phyloP scores from a whole-genome alignment of 2,329 filamentous ascomycete species.

The Sporothrix mexicana region DNA sequence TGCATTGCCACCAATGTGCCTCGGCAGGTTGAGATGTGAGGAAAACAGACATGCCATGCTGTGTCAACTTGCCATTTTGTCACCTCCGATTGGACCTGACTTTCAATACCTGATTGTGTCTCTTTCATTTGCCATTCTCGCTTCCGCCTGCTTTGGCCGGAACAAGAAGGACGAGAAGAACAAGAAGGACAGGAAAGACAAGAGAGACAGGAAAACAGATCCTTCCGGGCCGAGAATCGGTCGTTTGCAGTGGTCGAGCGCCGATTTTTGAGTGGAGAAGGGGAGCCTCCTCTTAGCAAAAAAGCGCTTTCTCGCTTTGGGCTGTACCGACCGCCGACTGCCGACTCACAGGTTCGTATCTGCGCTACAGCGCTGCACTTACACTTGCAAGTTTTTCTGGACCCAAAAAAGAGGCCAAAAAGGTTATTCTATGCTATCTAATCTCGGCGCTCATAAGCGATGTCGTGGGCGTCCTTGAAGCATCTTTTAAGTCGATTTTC shows the following conservation, averaged over 20 bases:
- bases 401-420: neutral
- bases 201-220: too few relatives aligned
- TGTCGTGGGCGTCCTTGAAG: neutral
- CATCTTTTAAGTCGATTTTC: neutral
- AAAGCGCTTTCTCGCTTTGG: constrained; percentile 7
- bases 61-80: neutral
- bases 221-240: constrained; percentile 26
- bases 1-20: too few relatives aligned
- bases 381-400: too few relatives aligned
- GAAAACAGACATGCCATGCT: neutral
- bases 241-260: neutral
- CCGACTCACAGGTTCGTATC: neutral
- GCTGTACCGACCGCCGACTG: constrained; percentile 8
- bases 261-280: constrained; percentile 6
- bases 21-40: too few relatives aligned
- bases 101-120: neutral
- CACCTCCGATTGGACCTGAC: neutral
- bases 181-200: too few relatives aligned
- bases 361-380: neutral
- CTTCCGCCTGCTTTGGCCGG: constrained; percentile 14
- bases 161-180: neutral
- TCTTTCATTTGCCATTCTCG: neutral
- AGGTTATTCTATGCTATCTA: neutral
- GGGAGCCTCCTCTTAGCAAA: neutral
- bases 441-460: neutral